Conservation (phyloP, 192 early-diverging fungal species). For the Dispira simplex region DNA sequence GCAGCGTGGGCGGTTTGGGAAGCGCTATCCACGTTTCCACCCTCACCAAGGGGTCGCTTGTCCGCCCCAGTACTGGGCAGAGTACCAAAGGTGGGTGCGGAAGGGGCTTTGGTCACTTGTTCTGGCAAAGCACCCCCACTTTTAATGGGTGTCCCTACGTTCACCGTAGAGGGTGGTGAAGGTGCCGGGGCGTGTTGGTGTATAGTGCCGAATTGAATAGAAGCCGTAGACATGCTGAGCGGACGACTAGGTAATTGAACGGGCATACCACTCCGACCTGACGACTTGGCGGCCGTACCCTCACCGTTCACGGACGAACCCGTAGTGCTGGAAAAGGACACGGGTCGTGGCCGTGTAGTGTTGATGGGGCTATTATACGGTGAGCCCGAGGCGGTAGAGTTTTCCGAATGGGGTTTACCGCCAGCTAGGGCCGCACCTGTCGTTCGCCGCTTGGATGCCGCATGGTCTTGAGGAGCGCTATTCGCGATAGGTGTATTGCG, state of each 20-base stretch:
- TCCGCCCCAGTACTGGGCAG: slow-evolving; percentile 6
- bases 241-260: not conserved
- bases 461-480: not conserved
- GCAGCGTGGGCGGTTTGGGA: slow-evolving; percentile 12
- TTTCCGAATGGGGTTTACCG: not conserved
- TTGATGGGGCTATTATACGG: not conserved
- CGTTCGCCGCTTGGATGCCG: not conserved
- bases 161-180: slow-evolving; percentile 17
- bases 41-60: slow-evolving; percentile 10
- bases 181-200: slow-evolving; percentile 20
- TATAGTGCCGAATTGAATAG: slow-evolving; percentile 33
- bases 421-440: not conserved
- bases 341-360: slow-evolving; percentile 1
- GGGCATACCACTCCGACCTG: not conserved
- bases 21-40: slow-evolving; percentile 14
- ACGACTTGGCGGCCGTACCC: not conserved
- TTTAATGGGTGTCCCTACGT: slow-evolving; percentile 15
- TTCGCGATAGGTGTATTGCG: not conserved
- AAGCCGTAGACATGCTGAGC: slow-evolving; percentile 9
- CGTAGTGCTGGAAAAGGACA: not conserved
- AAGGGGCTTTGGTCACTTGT: slow-evolving; percentile 17
- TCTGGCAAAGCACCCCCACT: slow-evolving; percentile 25
- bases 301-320: not conserved
- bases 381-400: not conserved
- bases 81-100: slow-evolving; percentile 31